Conservation (phyloP, 192 early-diverging fungal species). For the Entomortierella chlamydospora region DNA sequence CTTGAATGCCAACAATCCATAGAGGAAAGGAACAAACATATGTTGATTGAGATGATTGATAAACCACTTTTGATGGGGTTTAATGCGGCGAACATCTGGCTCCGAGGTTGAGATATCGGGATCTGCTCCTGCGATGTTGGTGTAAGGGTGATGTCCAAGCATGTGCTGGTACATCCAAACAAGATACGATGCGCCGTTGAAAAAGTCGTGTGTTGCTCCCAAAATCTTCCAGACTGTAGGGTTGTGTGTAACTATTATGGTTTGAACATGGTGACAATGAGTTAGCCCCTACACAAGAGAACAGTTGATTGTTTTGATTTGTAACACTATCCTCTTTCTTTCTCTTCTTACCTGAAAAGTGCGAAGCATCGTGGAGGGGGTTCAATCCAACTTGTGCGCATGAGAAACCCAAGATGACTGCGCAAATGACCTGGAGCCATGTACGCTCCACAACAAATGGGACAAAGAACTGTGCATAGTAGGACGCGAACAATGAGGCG, state of each 20-base stretch:
- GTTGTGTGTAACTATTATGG: slow-evolving; percentile 54
- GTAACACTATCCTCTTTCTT: not conserved
- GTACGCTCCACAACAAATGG: slow-evolving; percentile 57
- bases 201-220: slow-evolving; percentile 68
- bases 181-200: slow-evolving; percentile 67
- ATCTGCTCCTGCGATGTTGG: slow-evolving; percentile 67
- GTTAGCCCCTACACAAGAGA: not conserved
- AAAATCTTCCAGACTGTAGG: slow-evolving; percentile 66
- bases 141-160: slow-evolving; percentile 70
- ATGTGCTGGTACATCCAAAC: slow-evolving; percentile 70
- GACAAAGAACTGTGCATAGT: slow-evolving; percentile 60
- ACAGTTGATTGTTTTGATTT: not conserved
- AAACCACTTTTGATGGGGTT: slow-evolving; percentile 63
- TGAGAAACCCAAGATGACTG: slow-evolving; percentile 61
- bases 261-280: not conserved
- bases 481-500: slow-evolving; percentile 49
- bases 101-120: slow-evolving; percentile 63
- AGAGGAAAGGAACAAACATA: slow-evolving; percentile 61
- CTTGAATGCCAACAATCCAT: slow-evolving; percentile 65
- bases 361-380: slow-evolving; percentile 68
- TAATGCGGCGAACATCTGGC: slow-evolving; percentile 66
- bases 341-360: slow-evolving; percentile 57
- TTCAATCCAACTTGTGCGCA: slow-evolving; percentile 66
- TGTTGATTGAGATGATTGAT: slow-evolving; percentile 63
- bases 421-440: slow-evolving; percentile 58